A percentile compares a stretch with the other conserved stretches of the same genome.
These are phyloP conservation scores for Eucalyptus sp. DNA, from an alignment of 345 rosid species.

Conservation along the genomic window DNA sequence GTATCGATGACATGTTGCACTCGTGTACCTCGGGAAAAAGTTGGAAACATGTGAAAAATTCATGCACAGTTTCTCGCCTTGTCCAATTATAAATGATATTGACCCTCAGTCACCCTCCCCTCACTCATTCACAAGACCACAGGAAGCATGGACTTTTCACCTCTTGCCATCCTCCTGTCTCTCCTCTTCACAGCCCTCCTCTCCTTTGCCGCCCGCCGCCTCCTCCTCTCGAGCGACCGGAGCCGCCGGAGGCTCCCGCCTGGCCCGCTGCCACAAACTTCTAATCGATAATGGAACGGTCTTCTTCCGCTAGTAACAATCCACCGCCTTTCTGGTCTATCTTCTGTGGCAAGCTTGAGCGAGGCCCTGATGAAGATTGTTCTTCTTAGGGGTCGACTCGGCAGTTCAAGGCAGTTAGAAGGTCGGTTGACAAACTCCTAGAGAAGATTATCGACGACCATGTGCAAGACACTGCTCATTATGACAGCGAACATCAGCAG, in stretches of 20 bases:
- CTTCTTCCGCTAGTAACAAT: background rate
- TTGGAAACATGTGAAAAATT: background rate
- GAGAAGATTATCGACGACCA: background rate
- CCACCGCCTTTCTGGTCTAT: background rate
- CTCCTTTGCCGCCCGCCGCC: background rate
- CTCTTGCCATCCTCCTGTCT: background rate
- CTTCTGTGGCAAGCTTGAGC: background rate
- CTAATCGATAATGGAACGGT: background rate
- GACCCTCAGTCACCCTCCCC: background rate
- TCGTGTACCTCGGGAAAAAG: background rate
- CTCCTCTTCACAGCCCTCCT: background rate
- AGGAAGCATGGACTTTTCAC: background rate
- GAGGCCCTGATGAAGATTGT: background rate
- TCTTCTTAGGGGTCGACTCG: background rate
- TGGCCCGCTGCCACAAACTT: background rate
- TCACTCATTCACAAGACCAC: background rate
- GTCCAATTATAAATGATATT: background rate
- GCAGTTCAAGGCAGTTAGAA: background rate
- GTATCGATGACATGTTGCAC: background rate
- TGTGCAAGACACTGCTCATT: background rate
- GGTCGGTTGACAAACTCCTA: background rate
- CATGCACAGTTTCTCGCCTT: background rate
- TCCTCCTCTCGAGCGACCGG: background rate
- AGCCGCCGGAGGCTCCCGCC: background rate
- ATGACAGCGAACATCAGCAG: background rate